Percentiles rank a stretch among this genome's conserved stretches.
These are phyloP conservation scores for Ophiostoma sp. DNA, from an alignment of 2,329 filamentous ascomycete species.

Conservation along the genomic window DNA sequence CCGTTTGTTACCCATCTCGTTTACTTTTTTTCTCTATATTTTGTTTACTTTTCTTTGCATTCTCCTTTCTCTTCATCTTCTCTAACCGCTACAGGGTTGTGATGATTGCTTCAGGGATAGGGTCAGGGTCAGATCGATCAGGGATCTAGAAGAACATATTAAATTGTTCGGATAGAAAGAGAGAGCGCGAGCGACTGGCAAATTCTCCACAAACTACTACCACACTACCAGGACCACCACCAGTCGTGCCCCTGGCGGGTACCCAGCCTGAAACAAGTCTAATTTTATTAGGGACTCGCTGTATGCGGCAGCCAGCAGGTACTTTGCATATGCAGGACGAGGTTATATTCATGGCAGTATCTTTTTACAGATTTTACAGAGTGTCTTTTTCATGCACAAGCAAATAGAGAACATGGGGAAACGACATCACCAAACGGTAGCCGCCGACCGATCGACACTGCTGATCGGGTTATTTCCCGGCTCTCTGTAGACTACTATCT, in stretches of 20 bases:
- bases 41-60: background rate
- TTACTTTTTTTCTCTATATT: background rate
- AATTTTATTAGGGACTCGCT: constrained; percentile 9
- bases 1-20: background rate
- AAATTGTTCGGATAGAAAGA: background rate
- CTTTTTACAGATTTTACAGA: background rate
- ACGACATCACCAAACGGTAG: background rate
- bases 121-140: background rate
- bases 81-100: background rate
- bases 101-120: constrained; percentile 13
- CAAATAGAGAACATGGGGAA: background rate
- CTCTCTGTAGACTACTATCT: too few species aligned
- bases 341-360: background rate
- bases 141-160: background rate
- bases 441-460: background rate
- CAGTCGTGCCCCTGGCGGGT: constrained; percentile 14
- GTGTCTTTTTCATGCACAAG: background rate
- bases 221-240: background rate
- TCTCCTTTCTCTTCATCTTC: background rate
- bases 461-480: background rate
- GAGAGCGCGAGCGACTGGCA: background rate
- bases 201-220: constrained; percentile 8
- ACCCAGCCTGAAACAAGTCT: constrained; percentile 10
- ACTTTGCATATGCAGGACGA: background rate
- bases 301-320: background rate